phyloP scores from a whole-genome alignment of 2,329 filamentous ascomycete genomes.

The Fusarium sp. region DNA sequence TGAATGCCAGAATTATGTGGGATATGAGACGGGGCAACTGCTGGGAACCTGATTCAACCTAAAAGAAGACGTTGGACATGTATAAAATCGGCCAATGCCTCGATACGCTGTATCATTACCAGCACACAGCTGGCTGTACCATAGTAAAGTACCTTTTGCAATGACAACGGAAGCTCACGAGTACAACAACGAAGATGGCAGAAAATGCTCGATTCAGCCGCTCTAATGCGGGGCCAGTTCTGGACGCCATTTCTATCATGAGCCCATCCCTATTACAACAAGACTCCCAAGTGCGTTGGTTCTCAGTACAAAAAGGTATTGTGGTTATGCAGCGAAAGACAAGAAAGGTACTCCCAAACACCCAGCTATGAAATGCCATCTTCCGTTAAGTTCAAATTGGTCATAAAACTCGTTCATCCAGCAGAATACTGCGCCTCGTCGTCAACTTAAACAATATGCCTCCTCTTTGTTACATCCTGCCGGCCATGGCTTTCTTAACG shows the following conservation, averaged over 20 bases:
- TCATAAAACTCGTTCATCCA: conserved; percentile 40
- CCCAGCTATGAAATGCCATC: conserved; percentile 46
- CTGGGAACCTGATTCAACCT: conserved; percentile 15
- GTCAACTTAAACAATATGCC: conserved; percentile 23
- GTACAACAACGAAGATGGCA: conserved; percentile 14
- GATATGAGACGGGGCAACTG: conserved; percentile 9
- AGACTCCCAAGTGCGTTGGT: conserved; percentile 7
- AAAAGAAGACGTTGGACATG: conserved; percentile 30
- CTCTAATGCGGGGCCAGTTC: conserved; percentile 18
- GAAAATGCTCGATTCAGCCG: conserved; percentile 40
- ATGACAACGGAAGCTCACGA: conserved; percentile 6
- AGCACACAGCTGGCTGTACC: conserved; percentile 45
- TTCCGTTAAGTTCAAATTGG: conserved; percentile 39
- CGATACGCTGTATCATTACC: conserved; percentile 43
- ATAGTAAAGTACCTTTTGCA: conserved; percentile 41
- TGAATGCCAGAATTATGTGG: conserved; percentile 24
- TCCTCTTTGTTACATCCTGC: conserved; percentile 40
- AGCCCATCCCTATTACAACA: conserved; percentile 31
- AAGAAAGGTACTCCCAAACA: conserved; percentile 47
- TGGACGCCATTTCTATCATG: conserved; percentile 35
- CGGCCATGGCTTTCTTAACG: conserved; percentile 63
- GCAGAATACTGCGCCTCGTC: conserved; percentile 18
- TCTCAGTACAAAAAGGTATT: conserved; percentile 37
- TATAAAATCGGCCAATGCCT: conserved; percentile 41
- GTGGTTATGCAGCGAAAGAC: conserved; percentile 40